Conservation (phyloP, 176 grass and related monocot species). For the Musa beccarii region DNA sequence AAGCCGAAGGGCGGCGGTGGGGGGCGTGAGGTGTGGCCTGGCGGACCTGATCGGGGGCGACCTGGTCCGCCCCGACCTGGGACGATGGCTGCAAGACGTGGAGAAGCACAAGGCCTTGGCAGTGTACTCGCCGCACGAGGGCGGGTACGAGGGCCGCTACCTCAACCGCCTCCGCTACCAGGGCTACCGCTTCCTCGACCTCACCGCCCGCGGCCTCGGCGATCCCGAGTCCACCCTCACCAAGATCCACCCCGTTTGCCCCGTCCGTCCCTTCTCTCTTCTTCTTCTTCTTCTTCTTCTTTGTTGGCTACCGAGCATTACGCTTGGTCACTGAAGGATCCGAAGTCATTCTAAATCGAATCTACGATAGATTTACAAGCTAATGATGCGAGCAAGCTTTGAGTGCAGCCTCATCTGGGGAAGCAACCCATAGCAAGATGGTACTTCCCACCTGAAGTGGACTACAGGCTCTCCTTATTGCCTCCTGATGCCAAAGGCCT, state of each 20-base stretch:
- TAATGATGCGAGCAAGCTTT: slow-evolving; percentile 1
- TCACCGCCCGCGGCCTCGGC: slow-evolving; percentile 71
- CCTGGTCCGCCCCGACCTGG: slow-evolving; percentile 61
- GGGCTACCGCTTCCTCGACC: slow-evolving; percentile 83
- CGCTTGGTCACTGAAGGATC: too few relatives aligned
- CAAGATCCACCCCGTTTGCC: slow-evolving; percentile 92
- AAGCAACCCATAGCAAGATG: slow-evolving; percentile 84
- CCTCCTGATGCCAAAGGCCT: slow-evolving; percentile 85
- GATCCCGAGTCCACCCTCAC: slow-evolving; percentile 79
- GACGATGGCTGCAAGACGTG: slow-evolving; percentile 67
- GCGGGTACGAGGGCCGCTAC: slow-evolving; percentile 92
- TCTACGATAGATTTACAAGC: too few relatives aligned
- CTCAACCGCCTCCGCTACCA: slow-evolving; percentile 70
- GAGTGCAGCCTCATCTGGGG: slow-evolving; percentile 67
- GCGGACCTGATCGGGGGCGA: slow-evolving; percentile 67
- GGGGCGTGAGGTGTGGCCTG: slow-evolving; percentile 15
- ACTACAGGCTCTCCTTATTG: slow-evolving; percentile 80
- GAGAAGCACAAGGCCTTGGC: slow-evolving; percentile 87
- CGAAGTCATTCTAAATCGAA: too few relatives aligned
- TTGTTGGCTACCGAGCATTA: not conserved
- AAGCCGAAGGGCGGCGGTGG: slow-evolving; percentile 16
- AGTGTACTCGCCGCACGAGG: slow-evolving; percentile 83
- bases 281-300: not conserved
- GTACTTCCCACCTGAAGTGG: slow-evolving; percentile 94
- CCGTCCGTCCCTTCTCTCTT: slow-evolving; percentile 15